Conservation (phyloP, 225 moss, liverwort and hornwort genomes). For the Physcomitrium patens region DNA sequence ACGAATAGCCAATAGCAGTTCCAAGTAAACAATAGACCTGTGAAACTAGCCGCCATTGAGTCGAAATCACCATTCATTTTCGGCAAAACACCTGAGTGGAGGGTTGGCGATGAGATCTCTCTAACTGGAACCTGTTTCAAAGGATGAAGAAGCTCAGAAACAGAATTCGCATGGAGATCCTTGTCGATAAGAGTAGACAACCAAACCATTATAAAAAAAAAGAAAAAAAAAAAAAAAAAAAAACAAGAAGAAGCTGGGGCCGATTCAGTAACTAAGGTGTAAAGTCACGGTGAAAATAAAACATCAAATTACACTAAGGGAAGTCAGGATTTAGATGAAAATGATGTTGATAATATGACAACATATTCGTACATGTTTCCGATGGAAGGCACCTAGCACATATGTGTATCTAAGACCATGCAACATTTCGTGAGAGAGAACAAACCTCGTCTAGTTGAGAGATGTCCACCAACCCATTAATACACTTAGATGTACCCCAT, state of each 20-base stretch:
- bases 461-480: slow-evolving; percentile 24
- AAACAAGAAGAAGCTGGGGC: no score
- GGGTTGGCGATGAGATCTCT: slow-evolving; percentile 34
- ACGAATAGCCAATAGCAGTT: not conserved
- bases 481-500: slow-evolving; percentile 26
- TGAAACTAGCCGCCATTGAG: slow-evolving; percentile 35
- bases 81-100: slow-evolving; percentile 28
- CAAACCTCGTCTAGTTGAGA: slow-evolving; percentile 28
- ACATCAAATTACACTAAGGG: no score
- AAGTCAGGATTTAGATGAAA: no score
- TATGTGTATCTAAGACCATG: slow-evolving; percentile 5
- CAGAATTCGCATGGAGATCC: slow-evolving; percentile 32
- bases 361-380: no score
- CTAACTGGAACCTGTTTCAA: slow-evolving; percentile 22
- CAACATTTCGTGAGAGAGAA: slow-evolving; percentile 3
- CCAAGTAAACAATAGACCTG: slow-evolving; percentile 36
- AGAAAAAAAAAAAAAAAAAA: no score
- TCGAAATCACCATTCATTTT: slow-evolving; percentile 41
- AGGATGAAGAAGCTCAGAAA: slow-evolving; percentile 29
- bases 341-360: no score
- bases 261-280: not conserved
- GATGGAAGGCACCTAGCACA: not conserved
- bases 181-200: slow-evolving; percentile 30
- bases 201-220: not conserved
- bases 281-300: slow-evolving; percentile 5